Conservation (phyloP, 805 yeast species). For the Pichia heedii region DNA sequence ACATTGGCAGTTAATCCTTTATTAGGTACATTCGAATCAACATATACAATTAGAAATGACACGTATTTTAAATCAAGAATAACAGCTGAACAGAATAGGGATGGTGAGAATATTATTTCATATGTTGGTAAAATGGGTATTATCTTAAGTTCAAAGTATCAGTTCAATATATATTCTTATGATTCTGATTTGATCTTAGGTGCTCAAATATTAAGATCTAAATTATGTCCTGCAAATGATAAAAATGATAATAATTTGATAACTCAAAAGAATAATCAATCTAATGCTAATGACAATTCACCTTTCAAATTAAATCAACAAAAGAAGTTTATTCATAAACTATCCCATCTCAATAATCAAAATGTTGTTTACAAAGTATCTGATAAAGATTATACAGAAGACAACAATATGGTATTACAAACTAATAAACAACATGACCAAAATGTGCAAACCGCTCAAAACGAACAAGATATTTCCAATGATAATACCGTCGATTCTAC, state of each 20-base stretch:
- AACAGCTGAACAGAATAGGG: background rate
- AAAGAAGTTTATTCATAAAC: background rate
- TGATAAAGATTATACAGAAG: conserved; percentile 1
- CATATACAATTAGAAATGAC: conserved; percentile 78
- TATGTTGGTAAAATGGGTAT: conserved; percentile 5
- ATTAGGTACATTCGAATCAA: conserved; percentile 79
- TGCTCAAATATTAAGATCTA: conserved; percentile 63
- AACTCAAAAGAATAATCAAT: too few relatives aligned
- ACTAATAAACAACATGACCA: background rate
- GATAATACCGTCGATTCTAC: too few relatives aligned
- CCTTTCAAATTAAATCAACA: too few relatives aligned
- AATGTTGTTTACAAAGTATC: conserved; percentile 7
- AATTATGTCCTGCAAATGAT: background rate
- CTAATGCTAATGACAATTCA: background rate
- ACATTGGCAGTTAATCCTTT: conserved; percentile 83
- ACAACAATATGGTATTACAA: background rate
- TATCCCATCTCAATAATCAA: conserved; percentile 2
- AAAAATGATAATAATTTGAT: background rate
- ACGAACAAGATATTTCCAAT: too few relatives aligned
- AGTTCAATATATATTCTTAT: conserved; percentile 85
- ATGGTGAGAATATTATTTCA: background rate
- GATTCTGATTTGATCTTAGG: conserved; percentile 83
- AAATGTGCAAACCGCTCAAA: too few relatives aligned
- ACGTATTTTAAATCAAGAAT: conserved; percentile 34
- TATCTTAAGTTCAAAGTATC: conserved; percentile 76